phyloP scores from a whole-genome alignment of 768 basidiomycete genomes.

The Russula foetens region DNA sequence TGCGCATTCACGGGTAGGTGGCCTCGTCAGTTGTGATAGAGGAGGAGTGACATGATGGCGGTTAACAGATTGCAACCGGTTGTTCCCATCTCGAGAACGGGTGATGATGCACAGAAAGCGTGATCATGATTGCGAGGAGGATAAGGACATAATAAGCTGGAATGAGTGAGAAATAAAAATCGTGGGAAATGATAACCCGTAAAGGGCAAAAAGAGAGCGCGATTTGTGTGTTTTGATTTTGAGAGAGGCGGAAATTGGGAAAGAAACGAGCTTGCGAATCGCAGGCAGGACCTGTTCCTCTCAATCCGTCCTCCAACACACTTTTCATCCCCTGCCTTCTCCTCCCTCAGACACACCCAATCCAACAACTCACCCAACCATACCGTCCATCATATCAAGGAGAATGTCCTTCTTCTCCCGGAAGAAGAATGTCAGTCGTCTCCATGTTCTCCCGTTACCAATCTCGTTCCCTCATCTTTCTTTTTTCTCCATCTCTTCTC shows the following conservation, averaged over 20 bases:
- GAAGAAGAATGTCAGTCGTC: conserved; percentile 51
- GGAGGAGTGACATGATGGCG: neutral
- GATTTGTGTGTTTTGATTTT: neutral
- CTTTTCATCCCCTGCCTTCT: conserved; percentile 1
- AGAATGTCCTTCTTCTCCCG: conserved; percentile 94
- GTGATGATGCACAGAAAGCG: conserved; percentile 65
- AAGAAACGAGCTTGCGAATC: conserved; percentile 1
- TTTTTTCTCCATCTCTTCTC: neutral
- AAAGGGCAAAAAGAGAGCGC: neutral
- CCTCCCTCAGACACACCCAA: neutral
- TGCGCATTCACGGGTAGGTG: conserved; percentile 52
- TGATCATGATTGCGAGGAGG: conserved; percentile 55
- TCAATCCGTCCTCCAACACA: neutral
- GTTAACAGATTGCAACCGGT: conserved; percentile 50
- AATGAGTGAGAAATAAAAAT: conserved; percentile 30
- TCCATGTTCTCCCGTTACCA: conserved; percentile 1
- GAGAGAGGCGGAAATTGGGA: neutral
- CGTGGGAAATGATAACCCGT: neutral
- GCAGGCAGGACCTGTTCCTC: neutral
- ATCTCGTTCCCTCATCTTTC: neutral
- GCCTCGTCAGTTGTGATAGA: neutral
- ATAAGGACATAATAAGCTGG: conserved; percentile 60
- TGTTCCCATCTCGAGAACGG: conserved; percentile 63
- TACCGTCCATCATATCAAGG: conserved; percentile 60
- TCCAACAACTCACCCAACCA: conserved; percentile 34